phyloP scores from a whole-genome alignment of 306 rosid species.

The Quercus cerris region DNA sequence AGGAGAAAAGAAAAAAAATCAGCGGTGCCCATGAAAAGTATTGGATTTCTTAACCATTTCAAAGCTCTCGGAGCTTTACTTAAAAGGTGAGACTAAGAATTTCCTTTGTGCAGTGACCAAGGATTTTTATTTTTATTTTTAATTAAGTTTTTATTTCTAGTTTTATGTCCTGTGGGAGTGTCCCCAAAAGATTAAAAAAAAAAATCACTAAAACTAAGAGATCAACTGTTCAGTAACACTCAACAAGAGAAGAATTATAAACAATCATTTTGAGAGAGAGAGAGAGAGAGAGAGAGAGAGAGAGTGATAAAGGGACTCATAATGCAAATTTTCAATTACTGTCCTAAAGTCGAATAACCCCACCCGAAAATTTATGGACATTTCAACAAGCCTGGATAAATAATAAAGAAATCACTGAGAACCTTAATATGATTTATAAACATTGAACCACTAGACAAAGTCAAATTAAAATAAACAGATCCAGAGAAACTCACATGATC shows the following conservation, averaged over 20 bases:
- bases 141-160: no score
- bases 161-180: not conserved
- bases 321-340: not conserved
- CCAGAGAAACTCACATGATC: constrained; percentile 2
- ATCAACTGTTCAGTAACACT: not conserved
- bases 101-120: not conserved
- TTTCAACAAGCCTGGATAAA: constrained; percentile 14
- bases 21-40: not conserved
- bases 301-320: not conserved
- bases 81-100: not conserved
- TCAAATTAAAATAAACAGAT: not conserved
- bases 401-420: constrained; percentile 11
- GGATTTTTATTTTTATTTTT: not conserved
- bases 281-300: not conserved
- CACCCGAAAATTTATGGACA: constrained; percentile 9
- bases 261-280: no score
- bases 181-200: not conserved
- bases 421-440: constrained; percentile 1
- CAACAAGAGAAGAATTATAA: not conserved
- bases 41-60: not conserved
- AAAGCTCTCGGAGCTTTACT: not conserved
- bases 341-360: constrained; percentile 22
- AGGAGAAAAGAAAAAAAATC: constrained; percentile 13
- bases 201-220: not conserved
- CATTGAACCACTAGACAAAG: constrained; percentile 5